Conservation (phyloP, 495 filamentous ascomycete genomes). For the Aspergillus homomorphus region DNA sequence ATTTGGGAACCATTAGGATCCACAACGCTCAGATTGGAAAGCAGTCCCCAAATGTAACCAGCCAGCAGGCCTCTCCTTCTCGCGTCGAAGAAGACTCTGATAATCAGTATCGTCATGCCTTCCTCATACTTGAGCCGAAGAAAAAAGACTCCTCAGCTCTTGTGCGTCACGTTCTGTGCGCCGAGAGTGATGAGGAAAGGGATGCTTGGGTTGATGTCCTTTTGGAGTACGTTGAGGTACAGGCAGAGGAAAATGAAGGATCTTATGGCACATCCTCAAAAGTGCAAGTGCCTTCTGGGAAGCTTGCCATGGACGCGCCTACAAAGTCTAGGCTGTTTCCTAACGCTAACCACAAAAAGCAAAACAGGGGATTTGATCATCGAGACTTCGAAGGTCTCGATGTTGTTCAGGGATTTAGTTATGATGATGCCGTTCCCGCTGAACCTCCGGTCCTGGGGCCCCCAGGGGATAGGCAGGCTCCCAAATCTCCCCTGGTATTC, state of each 20-base stretch:
- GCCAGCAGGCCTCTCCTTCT: slow-evolving; percentile 57
- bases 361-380: slow-evolving; percentile 40
- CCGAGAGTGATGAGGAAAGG: slow-evolving; percentile 88
- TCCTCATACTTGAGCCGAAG: slow-evolving; percentile 91
- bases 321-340: slow-evolving; percentile 29
- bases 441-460: slow-evolving; percentile 61
- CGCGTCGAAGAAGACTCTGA: slow-evolving; percentile 69
- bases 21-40: slow-evolving; percentile 91
- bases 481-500: slow-evolving; percentile 33
- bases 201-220: slow-evolving; percentile 92
- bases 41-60: slow-evolving; percentile 58
- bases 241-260: slow-evolving; percentile 45
- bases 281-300: slow-evolving; percentile 20
- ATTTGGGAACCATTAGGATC: slow-evolving; percentile 91
- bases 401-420: slow-evolving; percentile 74
- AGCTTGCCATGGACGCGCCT: slow-evolving; percentile 16
- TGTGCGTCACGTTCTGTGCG: slow-evolving; percentile 93
- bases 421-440: slow-evolving; percentile 76
- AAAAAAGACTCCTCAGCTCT: slow-evolving; percentile 88
- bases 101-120: slow-evolving; percentile 94
- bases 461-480: slow-evolving; percentile 40
- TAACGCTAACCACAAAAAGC: slow-evolving; percentile 42
- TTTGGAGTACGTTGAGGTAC: slow-evolving; percentile 82
- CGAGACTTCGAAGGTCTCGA: slow-evolving; percentile 43
- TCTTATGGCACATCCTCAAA: slow-evolving; percentile 21